A percentile compares a stretch with the other conserved stretches of the same genome.
These are phyloP conservation scores for Scleroderma bovista DNA, from an alignment of 768 basidiomycete species.

Conservation along the genomic window DNA sequence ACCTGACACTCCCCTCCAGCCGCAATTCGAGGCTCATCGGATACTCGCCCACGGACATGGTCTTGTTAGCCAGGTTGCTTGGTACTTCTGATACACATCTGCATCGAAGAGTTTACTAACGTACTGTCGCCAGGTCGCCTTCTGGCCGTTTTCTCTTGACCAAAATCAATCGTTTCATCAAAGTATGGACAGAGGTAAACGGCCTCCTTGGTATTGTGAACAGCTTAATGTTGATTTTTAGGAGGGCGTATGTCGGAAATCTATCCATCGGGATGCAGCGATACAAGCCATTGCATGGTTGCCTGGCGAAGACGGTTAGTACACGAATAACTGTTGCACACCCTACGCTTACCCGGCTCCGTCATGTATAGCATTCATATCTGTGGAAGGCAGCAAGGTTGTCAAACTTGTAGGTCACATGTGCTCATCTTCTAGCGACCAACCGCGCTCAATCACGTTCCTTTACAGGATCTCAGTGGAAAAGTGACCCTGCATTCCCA, in stretches of 20 bases:
- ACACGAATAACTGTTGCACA: not conserved
- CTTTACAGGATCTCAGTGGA: constrained; percentile 50
- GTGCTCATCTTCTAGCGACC: not conserved
- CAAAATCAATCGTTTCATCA: constrained; percentile 57
- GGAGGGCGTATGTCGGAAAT: constrained; percentile 66
- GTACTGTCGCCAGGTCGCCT: constrained; percentile 46
- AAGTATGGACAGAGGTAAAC: constrained; percentile 65
- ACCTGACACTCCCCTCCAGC: constrained; percentile 28
- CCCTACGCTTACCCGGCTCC: not conserved
- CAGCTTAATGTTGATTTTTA: constrained; percentile 16
- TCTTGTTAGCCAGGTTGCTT: constrained; percentile 75
- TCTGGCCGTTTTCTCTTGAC: constrained; percentile 57
- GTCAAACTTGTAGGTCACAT: constrained; percentile 46
- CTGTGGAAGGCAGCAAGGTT: constrained; percentile 60
- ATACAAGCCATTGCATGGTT: constrained; percentile 69
- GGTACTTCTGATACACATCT: constrained; percentile 33
- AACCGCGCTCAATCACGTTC: constrained; percentile 2
- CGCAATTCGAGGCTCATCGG: constrained; percentile 54
- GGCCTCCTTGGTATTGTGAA: not conserved
- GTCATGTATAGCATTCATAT: constrained; percentile 50
- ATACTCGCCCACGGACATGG: constrained; percentile 62
- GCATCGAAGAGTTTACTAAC: not conserved
- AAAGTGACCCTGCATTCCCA: constrained; percentile 33
- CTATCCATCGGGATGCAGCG: constrained; percentile 49
- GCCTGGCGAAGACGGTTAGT: constrained; percentile 53